These are phyloP conservation scores for Gnaphalium uliginosum DNA, from an alignment of 129 eudicot genomes.

Conservation along the genomic window DNA sequence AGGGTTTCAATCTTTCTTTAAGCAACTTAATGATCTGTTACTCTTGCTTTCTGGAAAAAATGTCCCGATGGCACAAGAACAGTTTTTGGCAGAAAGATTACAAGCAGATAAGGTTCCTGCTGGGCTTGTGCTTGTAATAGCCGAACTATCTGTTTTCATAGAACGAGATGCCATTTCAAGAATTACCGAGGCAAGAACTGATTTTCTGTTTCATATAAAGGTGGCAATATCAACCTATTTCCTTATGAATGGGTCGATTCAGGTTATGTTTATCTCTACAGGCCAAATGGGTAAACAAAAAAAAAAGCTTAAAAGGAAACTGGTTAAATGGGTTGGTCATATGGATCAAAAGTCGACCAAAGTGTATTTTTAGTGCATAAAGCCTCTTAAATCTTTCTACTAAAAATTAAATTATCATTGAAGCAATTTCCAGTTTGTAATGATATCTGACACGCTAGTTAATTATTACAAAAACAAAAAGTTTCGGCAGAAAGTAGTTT, in stretches of 20 bases:
- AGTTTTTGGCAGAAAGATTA: conserved; percentile 40
- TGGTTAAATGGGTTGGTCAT: background rate
- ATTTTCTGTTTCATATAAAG: background rate
- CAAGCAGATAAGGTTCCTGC: conserved; percentile 61
- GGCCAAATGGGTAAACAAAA: conserved; percentile 1
- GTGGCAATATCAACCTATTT: background rate
- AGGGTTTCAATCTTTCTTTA: conserved; percentile 83
- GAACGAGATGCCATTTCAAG: conserved; percentile 83
- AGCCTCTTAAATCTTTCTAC: background rate
- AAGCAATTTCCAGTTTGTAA: background rate
- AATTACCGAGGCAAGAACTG: conserved; percentile 78
- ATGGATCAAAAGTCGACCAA: background rate
- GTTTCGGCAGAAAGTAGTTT: background rate
- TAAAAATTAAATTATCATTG: background rate
- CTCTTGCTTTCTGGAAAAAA: conserved; percentile 70
- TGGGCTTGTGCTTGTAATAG: conserved; percentile 89
- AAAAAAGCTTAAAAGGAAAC: background rate
- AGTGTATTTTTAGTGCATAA: background rate
- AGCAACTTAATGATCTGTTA: conserved; percentile 58
- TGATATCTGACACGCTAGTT: background rate
- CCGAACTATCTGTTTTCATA: conserved; percentile 68
- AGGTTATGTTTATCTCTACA: background rate
- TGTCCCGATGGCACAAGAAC: conserved; percentile 35
- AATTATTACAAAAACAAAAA: background rate
- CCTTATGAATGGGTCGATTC: background rate